A percentile compares a stretch with the other conserved stretches of the same genome.
These are phyloP conservation scores for Pseudomicrostroma phylloplanum DNA, from an alignment of 1,284 basidiomycete species.

Conservation along the genomic window DNA sequence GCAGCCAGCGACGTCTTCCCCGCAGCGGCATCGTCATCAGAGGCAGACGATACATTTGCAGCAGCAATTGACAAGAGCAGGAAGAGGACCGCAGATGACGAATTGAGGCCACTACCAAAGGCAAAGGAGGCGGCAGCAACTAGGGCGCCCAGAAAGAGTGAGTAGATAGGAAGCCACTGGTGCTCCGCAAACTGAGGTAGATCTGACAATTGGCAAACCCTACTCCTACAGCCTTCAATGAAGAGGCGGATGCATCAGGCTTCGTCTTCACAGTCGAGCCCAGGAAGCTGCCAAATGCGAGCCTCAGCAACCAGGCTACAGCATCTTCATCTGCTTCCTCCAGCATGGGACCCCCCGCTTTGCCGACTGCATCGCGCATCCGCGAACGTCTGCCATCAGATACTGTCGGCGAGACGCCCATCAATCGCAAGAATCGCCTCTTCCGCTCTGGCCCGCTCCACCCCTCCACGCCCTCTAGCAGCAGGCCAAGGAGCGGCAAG, in stretches of 20 bases:
- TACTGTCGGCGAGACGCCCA: slow-evolving; percentile 28
- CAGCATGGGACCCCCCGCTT: slow-evolving; percentile 7
- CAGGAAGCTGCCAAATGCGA: background rate
- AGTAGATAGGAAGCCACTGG: background rate
- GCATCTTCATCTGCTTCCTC: slow-evolving; percentile 13
- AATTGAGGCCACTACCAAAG: background rate
- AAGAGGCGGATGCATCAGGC: slow-evolving; percentile 23
- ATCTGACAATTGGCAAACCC: background rate
- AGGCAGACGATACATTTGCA: slow-evolving; percentile 5
- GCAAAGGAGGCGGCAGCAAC: background rate
- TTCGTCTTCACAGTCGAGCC: slow-evolving; percentile 30
- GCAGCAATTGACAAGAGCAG: slow-evolving; percentile 2
- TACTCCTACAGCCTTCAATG: slow-evolving; percentile 13
- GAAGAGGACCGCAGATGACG: background rate
- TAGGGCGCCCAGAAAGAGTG: slow-evolving; percentile 8
- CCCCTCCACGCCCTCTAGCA: slow-evolving; percentile 21
- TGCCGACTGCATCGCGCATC: slow-evolving; percentile 12
- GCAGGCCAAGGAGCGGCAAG: slow-evolving; percentile 18
- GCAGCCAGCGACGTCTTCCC: background rate
- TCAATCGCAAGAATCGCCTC: slow-evolving; percentile 26
- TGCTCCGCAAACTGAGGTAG: background rate
- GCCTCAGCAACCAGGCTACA: slow-evolving; percentile 1
- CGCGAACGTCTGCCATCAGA: slow-evolving; percentile 28
- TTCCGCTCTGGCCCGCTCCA: slow-evolving; percentile 27
- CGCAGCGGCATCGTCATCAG: background rate